A percentile compares a stretch with the other conserved stretches of the same genome.
Evolutionary conservation across 2,329 filamentous ascomycete genomes (phyloP).

Genomic region (Fusarium proliferatum): DNA sequence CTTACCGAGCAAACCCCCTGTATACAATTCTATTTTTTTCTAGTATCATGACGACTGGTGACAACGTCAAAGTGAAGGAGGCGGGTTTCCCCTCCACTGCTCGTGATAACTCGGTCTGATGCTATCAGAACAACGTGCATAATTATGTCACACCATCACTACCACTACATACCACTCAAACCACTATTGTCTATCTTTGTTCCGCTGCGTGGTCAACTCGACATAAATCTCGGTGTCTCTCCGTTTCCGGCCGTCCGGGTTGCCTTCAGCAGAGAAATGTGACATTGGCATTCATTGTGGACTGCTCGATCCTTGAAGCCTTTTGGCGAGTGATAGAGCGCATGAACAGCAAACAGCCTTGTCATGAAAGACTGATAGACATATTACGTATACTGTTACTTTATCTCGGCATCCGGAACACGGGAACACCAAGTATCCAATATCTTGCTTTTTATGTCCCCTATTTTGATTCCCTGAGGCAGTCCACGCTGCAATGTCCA

Average conservation of each 20-base stretch:
- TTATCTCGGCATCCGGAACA: slow-evolving; percentile 29
- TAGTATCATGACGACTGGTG: slow-evolving; percentile 15
- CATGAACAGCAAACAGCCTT: neutral
- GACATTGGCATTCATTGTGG: slow-evolving; percentile 17
- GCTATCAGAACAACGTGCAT: slow-evolving; percentile 8
- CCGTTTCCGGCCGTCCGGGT: slow-evolving; percentile 41
- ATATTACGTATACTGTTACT: slow-evolving; percentile 1
- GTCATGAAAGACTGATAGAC: slow-evolving; percentile 11
- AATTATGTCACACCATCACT: slow-evolving; percentile 1
- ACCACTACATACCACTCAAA: neutral
- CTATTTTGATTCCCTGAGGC: slow-evolving; percentile 28
- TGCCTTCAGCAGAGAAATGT: neutral
- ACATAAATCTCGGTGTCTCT: slow-evolving; percentile 34
- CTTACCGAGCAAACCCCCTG: slow-evolving; percentile 28
- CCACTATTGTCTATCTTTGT: neutral
- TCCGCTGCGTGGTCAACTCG: neutral
- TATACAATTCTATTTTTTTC: slow-evolving; percentile 3
- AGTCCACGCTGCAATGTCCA: slow-evolving; percentile 11
- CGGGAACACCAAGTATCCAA: slow-evolving; percentile 17
- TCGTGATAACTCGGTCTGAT: neutral
- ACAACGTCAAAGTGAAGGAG: slow-evolving; percentile 15
- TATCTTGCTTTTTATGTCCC: slow-evolving; percentile 10
- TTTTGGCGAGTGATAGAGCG: neutral
- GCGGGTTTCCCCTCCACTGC: slow-evolving; percentile 12
- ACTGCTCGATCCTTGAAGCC: slow-evolving; percentile 12